A percentile compares a stretch with the other conserved stretches of the same genome.
Evolutionary conservation across 1,284 basidiomycete species (phyloP).

Genomic region (Fomes fomentarius): DNA sequence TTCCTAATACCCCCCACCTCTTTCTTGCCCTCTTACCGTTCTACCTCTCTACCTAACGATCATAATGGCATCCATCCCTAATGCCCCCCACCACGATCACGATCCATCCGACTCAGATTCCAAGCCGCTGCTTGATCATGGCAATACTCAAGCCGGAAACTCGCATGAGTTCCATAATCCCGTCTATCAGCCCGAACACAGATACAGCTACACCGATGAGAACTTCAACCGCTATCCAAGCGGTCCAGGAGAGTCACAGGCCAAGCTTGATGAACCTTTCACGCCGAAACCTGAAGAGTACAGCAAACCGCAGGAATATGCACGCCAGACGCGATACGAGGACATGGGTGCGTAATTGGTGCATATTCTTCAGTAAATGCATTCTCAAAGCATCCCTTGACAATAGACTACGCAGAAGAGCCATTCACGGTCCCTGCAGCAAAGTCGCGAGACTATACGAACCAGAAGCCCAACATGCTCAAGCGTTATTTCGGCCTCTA

Average conservation of each 20-base stretch:
- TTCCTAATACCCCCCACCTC: not conserved
- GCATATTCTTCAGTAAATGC: not conserved
- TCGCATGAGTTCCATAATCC: conserved; percentile 14
- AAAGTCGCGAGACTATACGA: conserved; percentile 11
- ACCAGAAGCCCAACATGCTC: conserved; percentile 25
- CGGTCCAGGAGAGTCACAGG: conserved; percentile 17
- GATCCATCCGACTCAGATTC: conserved; percentile 19
- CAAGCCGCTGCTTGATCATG: conserved; percentile 18
- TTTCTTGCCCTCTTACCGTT: not conserved
- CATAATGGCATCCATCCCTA: conserved; percentile 13
- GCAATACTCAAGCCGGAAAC: conserved; percentile 1
- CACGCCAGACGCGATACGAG: conserved; percentile 22
- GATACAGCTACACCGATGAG: conserved; percentile 25
- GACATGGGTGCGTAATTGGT: conserved; percentile 19
- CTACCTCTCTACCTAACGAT: conserved; percentile 5
- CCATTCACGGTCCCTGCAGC: conserved; percentile 14
- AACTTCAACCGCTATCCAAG: conserved; percentile 24
- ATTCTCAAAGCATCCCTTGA: not conserved
- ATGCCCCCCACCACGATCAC: conserved; percentile 13
- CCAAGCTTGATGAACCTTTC: conserved; percentile 22
- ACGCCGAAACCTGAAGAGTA: conserved; percentile 19
- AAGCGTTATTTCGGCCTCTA: conserved; percentile 40
- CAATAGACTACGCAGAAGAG: conserved; percentile 27
- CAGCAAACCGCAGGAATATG: conserved; percentile 14
- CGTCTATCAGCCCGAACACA: conserved; percentile 19